Conservation (phyloP, 2,329 filamentous ascomycete species). For the Xylaria sp. region DNA sequence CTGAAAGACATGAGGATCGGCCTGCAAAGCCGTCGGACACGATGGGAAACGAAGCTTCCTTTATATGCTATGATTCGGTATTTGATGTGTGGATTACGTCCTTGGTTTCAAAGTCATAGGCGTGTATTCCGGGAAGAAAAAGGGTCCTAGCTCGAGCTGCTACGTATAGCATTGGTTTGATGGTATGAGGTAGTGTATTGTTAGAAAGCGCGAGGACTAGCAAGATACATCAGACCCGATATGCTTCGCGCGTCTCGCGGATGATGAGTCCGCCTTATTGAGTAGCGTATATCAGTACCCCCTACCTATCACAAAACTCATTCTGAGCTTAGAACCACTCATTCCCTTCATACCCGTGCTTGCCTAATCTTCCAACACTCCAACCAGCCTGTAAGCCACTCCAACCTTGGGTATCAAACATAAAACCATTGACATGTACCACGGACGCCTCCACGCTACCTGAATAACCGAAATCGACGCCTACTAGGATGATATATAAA, state of each 20-base stretch:
- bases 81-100: neutral
- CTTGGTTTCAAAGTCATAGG: neutral
- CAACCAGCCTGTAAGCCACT: constrained; percentile 31
- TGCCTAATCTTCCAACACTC: constrained; percentile 24
- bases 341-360: constrained; percentile 26
- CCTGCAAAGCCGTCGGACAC: neutral
- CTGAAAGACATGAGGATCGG: too few relatives aligned
- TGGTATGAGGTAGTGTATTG: neutral
- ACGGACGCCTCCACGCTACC: neutral
- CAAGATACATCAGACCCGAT: neutral
- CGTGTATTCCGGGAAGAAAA: neutral
- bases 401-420: constrained; percentile 38
- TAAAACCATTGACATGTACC: constrained; percentile 27
- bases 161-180: neutral
- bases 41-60: neutral
- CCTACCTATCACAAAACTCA: constrained; percentile 37
- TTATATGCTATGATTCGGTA: neutral
- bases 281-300: constrained; percentile 30
- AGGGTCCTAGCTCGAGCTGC: neutral
- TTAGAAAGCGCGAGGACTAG: neutral
- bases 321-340: constrained; percentile 12
- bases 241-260: constrained; percentile 17
- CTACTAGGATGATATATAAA: neutral
- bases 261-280: constrained; percentile 14
- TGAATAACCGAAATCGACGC: neutral